Evolutionary conservation across 202 grass and related monocot genomes (phyloP).

Genomic region (Saccharum hybrid): DNA sequence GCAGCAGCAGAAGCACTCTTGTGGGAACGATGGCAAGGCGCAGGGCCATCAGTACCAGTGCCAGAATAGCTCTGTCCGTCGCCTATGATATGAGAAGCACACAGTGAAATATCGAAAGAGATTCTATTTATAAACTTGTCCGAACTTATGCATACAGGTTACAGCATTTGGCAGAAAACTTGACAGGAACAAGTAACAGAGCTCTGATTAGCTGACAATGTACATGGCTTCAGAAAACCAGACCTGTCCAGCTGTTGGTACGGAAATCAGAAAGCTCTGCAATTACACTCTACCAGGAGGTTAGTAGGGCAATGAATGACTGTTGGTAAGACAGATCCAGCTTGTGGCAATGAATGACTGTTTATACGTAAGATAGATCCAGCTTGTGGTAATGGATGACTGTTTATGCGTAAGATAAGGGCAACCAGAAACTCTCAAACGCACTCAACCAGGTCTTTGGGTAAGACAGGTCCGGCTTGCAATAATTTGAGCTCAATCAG

Average conservation of each 20-base stretch:
- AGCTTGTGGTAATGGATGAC: neutral
- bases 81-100: slow-evolving; percentile 49
- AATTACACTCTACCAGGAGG: no score
- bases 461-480: neutral
- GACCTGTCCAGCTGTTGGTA: slow-evolving; percentile 9
- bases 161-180: slow-evolving; percentile 3
- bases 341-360: neutral
- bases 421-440: neutral
- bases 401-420: neutral
- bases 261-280: neutral
- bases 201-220: neutral
- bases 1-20: slow-evolving; percentile 57
- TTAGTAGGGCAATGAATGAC: neutral
- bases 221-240: neutral
- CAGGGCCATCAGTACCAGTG: slow-evolving; percentile 66
- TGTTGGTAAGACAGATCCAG: neutral
- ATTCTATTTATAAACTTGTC: neutral
- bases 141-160: neutral
- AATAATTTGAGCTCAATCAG: neutral
- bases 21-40: slow-evolving; percentile 65
- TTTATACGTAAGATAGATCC: neutral
- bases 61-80: slow-evolving; percentile 69
- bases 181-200: neutral
- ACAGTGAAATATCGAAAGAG: neutral
- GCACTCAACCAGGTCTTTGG: neutral